These are phyloP conservation scores for Globisporangium orthogonon DNA, from an alignment of 352 stramenopile species.

Conservation along the genomic window DNA sequence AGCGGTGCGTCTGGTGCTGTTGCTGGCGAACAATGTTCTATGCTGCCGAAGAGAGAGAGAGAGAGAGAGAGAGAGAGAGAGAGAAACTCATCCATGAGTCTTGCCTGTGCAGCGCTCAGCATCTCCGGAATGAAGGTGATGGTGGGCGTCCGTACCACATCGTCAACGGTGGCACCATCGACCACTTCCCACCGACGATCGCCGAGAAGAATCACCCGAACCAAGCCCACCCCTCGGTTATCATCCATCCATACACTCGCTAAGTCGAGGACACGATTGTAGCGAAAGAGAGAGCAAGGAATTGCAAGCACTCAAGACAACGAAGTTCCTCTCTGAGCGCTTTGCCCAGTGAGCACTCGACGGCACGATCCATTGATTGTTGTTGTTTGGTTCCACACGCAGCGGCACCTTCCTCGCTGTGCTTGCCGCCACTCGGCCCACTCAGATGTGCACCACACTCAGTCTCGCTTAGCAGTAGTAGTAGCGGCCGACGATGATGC, in stretches of 20 bases:
- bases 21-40: too few species aligned
- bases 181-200: slow-evolving; percentile 57
- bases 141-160: slow-evolving; percentile 59
- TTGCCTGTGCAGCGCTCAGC: slow-evolving; percentile 50
- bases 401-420: background rate
- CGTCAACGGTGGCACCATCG: slow-evolving; percentile 48
- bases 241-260: slow-evolving; percentile 52
- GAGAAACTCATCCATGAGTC: background rate
- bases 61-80: too few species aligned
- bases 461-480: slow-evolving; percentile 12
- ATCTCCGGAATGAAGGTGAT: slow-evolving; percentile 66
- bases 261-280: slow-evolving; percentile 17
- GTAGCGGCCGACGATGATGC: slow-evolving; percentile 1
- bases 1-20: slow-evolving; percentile 25
- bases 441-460: background rate
- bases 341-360: background rate
- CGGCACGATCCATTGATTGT: background rate
- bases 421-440: too few species aligned
- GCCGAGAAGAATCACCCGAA: slow-evolving; percentile 55
- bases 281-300: background rate
- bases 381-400: background rate
- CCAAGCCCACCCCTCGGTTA: slow-evolving; percentile 62
- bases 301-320: too few species aligned
- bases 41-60: too few species aligned
- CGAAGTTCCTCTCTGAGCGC: background rate